A percentile compares a stretch with the other conserved stretches of the same genome.
phyloP scores from a whole-genome alignment of 768 basidiomycete species.

The Leucocoprinus sp. region DNA sequence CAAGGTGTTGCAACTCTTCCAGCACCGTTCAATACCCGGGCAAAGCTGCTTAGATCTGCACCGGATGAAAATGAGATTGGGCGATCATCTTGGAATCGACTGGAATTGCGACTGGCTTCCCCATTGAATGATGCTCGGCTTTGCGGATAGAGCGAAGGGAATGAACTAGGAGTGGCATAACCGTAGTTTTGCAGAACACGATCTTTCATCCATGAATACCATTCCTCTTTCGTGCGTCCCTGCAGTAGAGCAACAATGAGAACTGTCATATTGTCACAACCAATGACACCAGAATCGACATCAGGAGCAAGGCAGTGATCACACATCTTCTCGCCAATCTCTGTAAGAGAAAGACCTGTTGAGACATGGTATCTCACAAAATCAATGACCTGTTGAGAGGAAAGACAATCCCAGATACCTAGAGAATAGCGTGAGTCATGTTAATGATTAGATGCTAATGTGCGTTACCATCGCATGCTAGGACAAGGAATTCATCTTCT shows the following conservation, averaged over 20 bases:
- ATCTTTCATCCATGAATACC: constrained; percentile 84
- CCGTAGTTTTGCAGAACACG: constrained; percentile 73
- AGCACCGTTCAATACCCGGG: constrained; percentile 20
- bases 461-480: constrained; percentile 86
- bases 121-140: constrained; percentile 55
- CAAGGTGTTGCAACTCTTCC: constrained; percentile 65
- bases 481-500: constrained; percentile 94
- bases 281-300: constrained; percentile 81
- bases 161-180: constrained; percentile 63
- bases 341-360: constrained; percentile 66
- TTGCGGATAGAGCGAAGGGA: constrained; percentile 71
- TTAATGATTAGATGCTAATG: neutral
- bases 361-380: constrained; percentile 77
- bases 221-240: constrained; percentile 83
- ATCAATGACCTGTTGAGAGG: constrained; percentile 88
- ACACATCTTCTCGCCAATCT: constrained; percentile 86
- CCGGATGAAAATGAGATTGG: constrained; percentile 7
- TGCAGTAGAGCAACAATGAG: constrained; percentile 83
- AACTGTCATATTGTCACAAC: constrained; percentile 99
- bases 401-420: constrained; percentile 99
- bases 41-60: constrained; percentile 12
- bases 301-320: constrained; percentile 93
- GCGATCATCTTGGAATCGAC: constrained; percentile 16
- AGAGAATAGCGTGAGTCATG: constrained; percentile 6
- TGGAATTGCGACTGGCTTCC: constrained; percentile 40